Evolutionary conservation across 2,329 filamentous ascomycete genomes (phyloP), one percentile per base, ranked within the genome.

Genomic region (Colletotrichum sublineola): DNA sequence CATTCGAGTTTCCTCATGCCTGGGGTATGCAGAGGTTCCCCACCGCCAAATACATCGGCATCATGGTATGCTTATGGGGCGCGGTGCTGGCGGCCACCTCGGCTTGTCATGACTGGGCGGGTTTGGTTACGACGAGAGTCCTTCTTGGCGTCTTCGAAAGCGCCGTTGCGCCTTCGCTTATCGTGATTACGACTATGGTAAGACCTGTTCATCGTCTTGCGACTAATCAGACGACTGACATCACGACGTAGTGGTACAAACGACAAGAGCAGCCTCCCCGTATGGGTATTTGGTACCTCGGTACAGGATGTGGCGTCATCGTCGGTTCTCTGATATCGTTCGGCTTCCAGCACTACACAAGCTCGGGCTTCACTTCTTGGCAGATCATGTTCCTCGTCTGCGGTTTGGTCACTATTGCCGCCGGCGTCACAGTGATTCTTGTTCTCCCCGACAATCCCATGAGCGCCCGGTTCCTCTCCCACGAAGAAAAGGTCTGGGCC

Each of bases 401-500:
- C n/a, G 90, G 89, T 0, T 81, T 92, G 0, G 67, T 92, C 5
- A 93, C 91, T 1, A 82, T 93, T 33, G 69, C 86, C 9, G 87
- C 88, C 0, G 86, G 86, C 0, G 90, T 90, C 0, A 75, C 92
- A 15, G 81, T 91, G 0, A 92, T 90, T 80, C 88, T 84, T 82
- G 84, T 84, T 55, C 84, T 93, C 14, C 69, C 69, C 14, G 89
- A 91, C 77, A 87, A 88, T 76, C 89, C 91, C 73, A 86, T 91
- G 40, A 78, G 84, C 0, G 86, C 86, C 0, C 86, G 86, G 0
- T 71, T 71, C 14, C 67, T 96, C 40, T 91, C 84, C 5, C 86
- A 91, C 50, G 85, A 90, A 50, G 93, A 96, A 74, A 89, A 90
- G 12, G 79, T 90, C 0, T 85, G 94, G 56, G 92, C 91, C 0